Evolutionary conservation across 495 filamentous ascomycete species (phyloP).

Genomic region (Lineolata rhizophorae): DNA sequence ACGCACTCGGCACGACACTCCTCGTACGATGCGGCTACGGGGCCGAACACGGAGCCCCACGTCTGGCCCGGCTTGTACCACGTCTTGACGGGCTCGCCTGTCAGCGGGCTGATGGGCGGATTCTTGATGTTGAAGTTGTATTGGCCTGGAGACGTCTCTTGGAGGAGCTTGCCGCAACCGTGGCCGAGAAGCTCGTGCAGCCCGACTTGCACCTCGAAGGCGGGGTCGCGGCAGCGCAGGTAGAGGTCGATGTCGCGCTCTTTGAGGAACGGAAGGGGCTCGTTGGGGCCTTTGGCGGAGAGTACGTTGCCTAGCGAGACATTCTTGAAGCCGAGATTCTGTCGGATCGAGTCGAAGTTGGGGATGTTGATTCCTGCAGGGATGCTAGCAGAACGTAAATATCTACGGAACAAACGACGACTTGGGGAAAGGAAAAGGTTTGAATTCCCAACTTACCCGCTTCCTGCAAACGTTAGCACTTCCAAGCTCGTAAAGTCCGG

Average conservation of each 20-base stretch:
- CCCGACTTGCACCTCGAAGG: constrained; percentile 90
- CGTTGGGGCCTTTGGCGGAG: constrained; percentile 70
- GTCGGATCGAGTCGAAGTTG: constrained; percentile 75
- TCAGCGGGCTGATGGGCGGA: constrained; percentile 63
- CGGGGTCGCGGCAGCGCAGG: constrained; percentile 53
- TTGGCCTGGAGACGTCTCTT: constrained; percentile 57
- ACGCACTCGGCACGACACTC: constrained; percentile 72
- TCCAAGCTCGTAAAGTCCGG: constrained; percentile 62
- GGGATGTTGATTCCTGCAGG: constrained; percentile 66
- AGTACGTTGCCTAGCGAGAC: constrained; percentile 82
- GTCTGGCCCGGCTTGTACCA: constrained; percentile 92
- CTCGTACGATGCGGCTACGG: constrained; percentile 70
- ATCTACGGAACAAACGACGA: constrained; percentile 2
- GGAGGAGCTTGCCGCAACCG: constrained; percentile 84
- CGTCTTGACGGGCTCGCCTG: constrained; percentile 49
- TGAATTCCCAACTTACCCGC: constrained; percentile 21
- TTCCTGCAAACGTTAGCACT: constrained; percentile 45
- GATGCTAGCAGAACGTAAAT: constrained; percentile 24
- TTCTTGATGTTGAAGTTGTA: constrained; percentile 73
- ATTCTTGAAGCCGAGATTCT: constrained; percentile 94
- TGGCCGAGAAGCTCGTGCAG: constrained; percentile 92
- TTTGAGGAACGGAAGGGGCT: constrained; percentile 72
- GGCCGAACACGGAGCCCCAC: constrained; percentile 80
- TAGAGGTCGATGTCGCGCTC: constrained; percentile 55
- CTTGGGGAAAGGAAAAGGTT: no score